A percentile compares a stretch with the other conserved stretches of the same genome.
These are phyloP conservation scores for Metschnikowia baotianmanensis DNA, from an alignment of 805 yeast species.

Conservation along the genomic window DNA sequence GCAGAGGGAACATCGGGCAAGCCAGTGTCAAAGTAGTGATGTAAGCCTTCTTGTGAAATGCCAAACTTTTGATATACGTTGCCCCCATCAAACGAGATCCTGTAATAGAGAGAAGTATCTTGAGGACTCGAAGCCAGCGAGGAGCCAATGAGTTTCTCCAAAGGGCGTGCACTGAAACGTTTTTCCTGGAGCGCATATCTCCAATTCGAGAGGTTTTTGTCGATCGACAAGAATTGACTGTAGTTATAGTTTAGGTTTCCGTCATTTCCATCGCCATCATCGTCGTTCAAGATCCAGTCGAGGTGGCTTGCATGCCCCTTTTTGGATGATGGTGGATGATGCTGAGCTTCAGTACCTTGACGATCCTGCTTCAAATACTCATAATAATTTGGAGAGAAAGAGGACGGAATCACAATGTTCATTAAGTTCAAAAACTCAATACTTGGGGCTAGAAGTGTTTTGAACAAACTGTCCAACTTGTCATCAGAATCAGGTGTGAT, in stretches of 20 bases:
- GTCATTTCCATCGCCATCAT: constrained; percentile 48
- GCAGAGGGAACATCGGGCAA: constrained; percentile 41
- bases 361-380: constrained; percentile 34
- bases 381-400: constrained; percentile 45
- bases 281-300: constrained; percentile 45
- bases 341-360: constrained; percentile 11
- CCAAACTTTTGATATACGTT: constrained; percentile 14
- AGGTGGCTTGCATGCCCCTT: constrained; percentile 22
- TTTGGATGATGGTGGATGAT: constrained; percentile 2
- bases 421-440: constrained; percentile 43
- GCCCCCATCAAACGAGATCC: constrained; percentile 23
- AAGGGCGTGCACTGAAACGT: constrained; percentile 23
- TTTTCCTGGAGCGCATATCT: constrained; percentile 36
- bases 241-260: constrained; percentile 46
- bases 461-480: constrained; percentile 32
- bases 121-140: constrained; percentile 23
- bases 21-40: constrained; percentile 29
- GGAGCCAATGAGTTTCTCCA: constrained; percentile 32
- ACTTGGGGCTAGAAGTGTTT: constrained; percentile 38
- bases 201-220: constrained; percentile 41
- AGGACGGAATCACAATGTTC: constrained; percentile 45
- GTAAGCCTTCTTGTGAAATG: constrained; percentile 16
- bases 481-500: constrained; percentile 20
- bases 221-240: constrained; percentile 42
- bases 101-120: constrained; percentile 31